Base-by-base conservation (phyloP, 176 grass and related monocot species). In the Eleusine indica region DNA sequence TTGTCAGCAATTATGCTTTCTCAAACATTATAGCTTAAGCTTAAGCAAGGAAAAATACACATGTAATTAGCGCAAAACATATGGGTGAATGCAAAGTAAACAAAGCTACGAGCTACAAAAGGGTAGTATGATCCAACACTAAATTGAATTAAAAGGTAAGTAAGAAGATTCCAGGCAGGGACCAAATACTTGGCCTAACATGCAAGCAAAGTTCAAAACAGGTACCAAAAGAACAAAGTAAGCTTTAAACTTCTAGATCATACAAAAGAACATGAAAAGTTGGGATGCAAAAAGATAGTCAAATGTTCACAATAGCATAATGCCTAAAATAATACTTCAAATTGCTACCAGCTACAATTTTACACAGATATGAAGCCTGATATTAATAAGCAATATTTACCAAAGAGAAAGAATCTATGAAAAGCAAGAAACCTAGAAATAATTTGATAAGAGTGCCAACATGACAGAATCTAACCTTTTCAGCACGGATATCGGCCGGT, bases 381-480 rank as follows among this genome's bases (percentile, higher is more conserved):
- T 70, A 76, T 43, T 79, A 83, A 51, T 65, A 40, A 77, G 38
- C 28, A 71, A 71, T 61, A 71, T 76, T 46, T 60, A 5, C 19
- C 49, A 74, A 41, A 70, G n/a, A 58, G 54, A 39, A 85, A 78
- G 35, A 85, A 76, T 6, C 21, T 68, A 86, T 39, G 60, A 35
- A 75, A 88, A 25, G 32, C 64, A 77, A 28, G 53, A 70, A 51
- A 65, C 54, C 35, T 56, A 73, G 9, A 68, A 61, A 89, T 29
- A 25, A 40, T 71, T 70, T n/a, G 43, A 46, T 57, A 48, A 51
- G 28, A 9, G 54, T 35, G 52, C 8, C 15, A 54, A 74, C 7
- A 43, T 0, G n/a, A 44, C 29, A 86, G 1, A 58, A 78, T 78
- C 83, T 83, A 78, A 99, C 96, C 91, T 91, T 91, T 71, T 84